Base-by-base conservation (phyloP, 2,329 filamentous ascomycete genomes). In the Penicillium hordei region DNA sequence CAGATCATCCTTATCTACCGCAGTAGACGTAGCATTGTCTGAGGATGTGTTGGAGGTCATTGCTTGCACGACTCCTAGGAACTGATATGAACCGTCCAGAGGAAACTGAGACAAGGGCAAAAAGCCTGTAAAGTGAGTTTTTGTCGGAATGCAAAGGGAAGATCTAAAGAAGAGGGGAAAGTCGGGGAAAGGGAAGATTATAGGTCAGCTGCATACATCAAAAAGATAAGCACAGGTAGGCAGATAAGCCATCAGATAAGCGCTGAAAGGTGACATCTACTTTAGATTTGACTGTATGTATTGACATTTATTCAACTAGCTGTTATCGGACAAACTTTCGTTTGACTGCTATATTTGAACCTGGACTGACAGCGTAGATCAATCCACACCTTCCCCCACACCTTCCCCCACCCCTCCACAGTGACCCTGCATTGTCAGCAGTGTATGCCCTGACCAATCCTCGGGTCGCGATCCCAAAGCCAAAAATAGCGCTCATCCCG, bases 1-100 rank as follows among this genome's bases (percentile, higher is more conserved):
- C 21, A 79, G 65, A 43, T 77, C 76, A 65, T 79, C 77, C 60
- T 78, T 73, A 31, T 76, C 72, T 17, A 79, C 73, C 1, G 70
- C 77, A 8, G 67, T 71, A 39, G 67, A 68, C 15, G 66, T 58
- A 12, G 68, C 65, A 12, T 62, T 40, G 15, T 62, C 59, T 40
- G 60, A 56, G 17, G 52, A 17, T 7, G 15, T 9, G 49, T 48
- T 58, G 38, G 63, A 52, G 9, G 34, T 9, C 49, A 58, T 58
- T 21, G 25, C 15, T 6, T 23, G 34, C 4, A 34, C 15, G 5
- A 8, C 12, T 27, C 3, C 9, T 23, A 12, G 9, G 5, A n/a
- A 25, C 13, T 7, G 13, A 6, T 38, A 39, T 33, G n/a, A 15
- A 6, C 15, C 19, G 15, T 45, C 21, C 15, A 1, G 21, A 7